A percentile compares a stretch with the other conserved stretches of the same genome.
Evolutionary conservation across 2,329 filamentous ascomycete genomes (phyloP).

Genomic region (Fusarium sp.): DNA sequence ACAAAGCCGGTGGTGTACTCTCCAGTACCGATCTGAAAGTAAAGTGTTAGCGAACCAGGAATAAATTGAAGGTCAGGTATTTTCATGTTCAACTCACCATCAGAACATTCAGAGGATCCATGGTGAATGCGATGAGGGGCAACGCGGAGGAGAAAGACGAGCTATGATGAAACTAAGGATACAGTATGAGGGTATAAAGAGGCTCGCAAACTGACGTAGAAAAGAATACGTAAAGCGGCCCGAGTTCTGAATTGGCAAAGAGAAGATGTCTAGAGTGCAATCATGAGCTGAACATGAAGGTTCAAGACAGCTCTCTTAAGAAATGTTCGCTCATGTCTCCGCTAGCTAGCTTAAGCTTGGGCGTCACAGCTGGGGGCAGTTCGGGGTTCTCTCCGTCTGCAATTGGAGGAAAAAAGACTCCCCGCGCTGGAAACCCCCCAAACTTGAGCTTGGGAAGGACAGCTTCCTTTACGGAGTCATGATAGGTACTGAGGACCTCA

Average conservation of each 20-base stretch:
- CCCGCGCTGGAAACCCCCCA: conserved; percentile 41
- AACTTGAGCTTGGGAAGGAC: conserved; percentile 26
- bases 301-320: conserved; percentile 36
- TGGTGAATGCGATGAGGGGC: conserved; percentile 48
- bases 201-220: not conserved
- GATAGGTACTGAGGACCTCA: conserved; percentile 25
- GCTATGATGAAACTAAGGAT: conserved; percentile 37
- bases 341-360: conserved; percentile 8
- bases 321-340: conserved; percentile 44
- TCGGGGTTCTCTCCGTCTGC: conserved; percentile 46
- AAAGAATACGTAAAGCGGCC: not conserved
- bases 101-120: conserved; percentile 74
- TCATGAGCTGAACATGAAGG: conserved; percentile 26
- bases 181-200: conserved; percentile 17
- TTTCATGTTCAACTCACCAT: conserved; percentile 63
- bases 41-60: conserved; percentile 8
- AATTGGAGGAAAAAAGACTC: conserved; percentile 49
- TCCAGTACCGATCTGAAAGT: conserved; percentile 81
- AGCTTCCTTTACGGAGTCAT: conserved; percentile 35
- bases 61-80: not conserved
- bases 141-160: conserved; percentile 39
- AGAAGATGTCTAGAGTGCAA: conserved; percentile 7
- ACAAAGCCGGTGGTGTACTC: conserved; percentile 98
- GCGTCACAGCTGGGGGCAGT: conserved; percentile 14
- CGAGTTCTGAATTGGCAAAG: not conserved